These are phyloP conservation scores for Pseudognaphalium luteoalbum DNA, from an alignment of 129 eudicot genomes.

Conservation along the genomic window DNA sequence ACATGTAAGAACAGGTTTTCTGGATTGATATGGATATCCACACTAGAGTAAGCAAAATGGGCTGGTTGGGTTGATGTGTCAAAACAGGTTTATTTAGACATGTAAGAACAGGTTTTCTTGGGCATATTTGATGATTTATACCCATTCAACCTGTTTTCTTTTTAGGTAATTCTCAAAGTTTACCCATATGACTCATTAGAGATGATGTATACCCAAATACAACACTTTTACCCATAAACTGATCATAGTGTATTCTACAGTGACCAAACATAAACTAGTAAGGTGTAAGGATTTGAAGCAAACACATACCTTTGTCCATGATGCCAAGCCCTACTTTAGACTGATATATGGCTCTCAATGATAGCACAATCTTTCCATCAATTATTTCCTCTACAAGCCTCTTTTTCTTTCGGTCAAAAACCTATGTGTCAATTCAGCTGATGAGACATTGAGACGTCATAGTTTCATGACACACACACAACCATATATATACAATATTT, in stretches of 20 bases:
- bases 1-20: background rate
- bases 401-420: conserved; percentile 73
- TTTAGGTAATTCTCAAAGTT: background rate
- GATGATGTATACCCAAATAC: too few species aligned
- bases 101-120: background rate
- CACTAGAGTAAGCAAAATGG: background rate
- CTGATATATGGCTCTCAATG: conserved; percentile 95
- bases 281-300: background rate
- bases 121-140: background rate
- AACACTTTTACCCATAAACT: background rate
- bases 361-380: conserved; percentile 77
- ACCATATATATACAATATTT: background rate
- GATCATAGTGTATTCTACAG: background rate
- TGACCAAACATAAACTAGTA: conserved; percentile 10
- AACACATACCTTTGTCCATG: conserved; percentile 74
- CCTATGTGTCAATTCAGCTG: conserved; percentile 47
- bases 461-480: conserved; percentile 1
- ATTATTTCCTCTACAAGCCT: conserved; percentile 95
- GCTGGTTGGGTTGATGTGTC: background rate
- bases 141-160: background rate
- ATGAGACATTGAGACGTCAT: conserved; percentile 25
- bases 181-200: background rate
- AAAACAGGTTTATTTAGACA: background rate
- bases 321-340: conserved; percentile 81
- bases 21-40: background rate